Evolutionary conservation across 2,329 filamentous ascomycete species (phyloP).

Genomic region (Beauveria sp.): DNA sequence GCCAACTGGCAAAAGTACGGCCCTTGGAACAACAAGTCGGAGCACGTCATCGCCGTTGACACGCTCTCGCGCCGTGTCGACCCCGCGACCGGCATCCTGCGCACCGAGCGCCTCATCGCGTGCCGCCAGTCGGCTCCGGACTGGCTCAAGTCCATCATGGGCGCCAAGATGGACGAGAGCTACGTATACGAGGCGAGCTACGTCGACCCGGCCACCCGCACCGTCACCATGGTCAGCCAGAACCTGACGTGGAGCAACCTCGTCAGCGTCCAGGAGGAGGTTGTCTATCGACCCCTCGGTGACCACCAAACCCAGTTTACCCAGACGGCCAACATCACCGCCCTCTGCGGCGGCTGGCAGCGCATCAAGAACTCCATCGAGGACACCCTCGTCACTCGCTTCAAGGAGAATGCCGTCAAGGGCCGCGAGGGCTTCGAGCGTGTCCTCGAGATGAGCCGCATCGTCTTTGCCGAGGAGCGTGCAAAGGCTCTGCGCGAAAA

Average conservation of each 20-base stretch:
- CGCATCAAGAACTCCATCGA: conserved; percentile 95
- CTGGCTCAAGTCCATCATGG: conserved; percentile 74
- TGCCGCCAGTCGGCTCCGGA: conserved; percentile 61
- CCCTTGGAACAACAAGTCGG: conserved; percentile 98
- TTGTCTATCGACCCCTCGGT: conserved; percentile 64
- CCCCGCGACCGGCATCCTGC: conserved; percentile 48
- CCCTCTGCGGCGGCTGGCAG: conserved; percentile 93
- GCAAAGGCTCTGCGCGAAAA: conserved; percentile 37
- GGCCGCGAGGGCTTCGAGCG: conserved; percentile 92
- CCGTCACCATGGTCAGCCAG: conserved; percentile 92
- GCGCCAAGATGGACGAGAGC: conserved; percentile 64
- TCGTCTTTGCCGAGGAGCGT: conserved; percentile 85
- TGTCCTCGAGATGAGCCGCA: conserved; percentile 85
- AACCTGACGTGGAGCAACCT: conserved; percentile 93
- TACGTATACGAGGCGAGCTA: conserved; percentile 95
- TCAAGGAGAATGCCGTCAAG: conserved; percentile 84
- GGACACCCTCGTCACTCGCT: conserved; percentile 79
- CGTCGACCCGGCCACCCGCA: conserved; percentile 74
- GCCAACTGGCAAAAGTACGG: conserved; percentile 99
- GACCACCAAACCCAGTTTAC: conserved; percentile 66
- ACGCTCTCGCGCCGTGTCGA: conserved; percentile 67
- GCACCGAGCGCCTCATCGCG: conserved; percentile 55
- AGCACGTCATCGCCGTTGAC: conserved; percentile 92
- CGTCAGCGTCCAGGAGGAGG: conserved; percentile 86
- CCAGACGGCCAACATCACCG: conserved; percentile 88